Base-by-base conservation (phyloP, 257 asterid species). In the Fraxinus cuspidata region DNA sequence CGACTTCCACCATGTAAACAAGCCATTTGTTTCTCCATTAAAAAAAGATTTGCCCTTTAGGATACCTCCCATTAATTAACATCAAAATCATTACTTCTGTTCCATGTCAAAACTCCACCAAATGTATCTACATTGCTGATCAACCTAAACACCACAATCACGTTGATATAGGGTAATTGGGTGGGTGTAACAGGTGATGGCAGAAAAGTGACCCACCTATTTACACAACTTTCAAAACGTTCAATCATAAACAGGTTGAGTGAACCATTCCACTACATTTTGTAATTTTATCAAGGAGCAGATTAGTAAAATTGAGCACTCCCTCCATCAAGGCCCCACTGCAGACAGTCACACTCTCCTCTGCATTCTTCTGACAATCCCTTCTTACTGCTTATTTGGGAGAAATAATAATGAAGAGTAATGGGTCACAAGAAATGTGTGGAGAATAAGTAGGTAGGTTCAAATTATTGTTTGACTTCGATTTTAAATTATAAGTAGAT, bases 21-120 rank as follows among this genome's bases (percentile, higher is more conserved):
- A 64, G 70, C 37, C 35, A 51, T 40, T 67, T 74, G 49, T 76
- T 72, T 73, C 63, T 44, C 77, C 58, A 28, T n/a, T 23, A 37
- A 60, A 42, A 58, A 65, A 69, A 21, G 18, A 15, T 34, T 34
- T 71, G 35, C 53, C 66, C 2, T 72, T 60, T 73, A 28, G 27
- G 5, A 11, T 37, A 73, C 34, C 9, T 7, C 19, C 23, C 42
- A 65, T 71, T 56, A 65, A 51, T 42, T 27, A 58, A 49, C 72
- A 64, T 63, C 60, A 13, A 63, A 64, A 47, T 12, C 4, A 19
- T 64, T 42, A 71, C 32, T 76, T 7, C 4, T 0, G 13, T 60
- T 21, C 15, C 32, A 9, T 15, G 18, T 25, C 68, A 25, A 10
- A 25, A 23, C 68, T 25, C 32, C 15, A 9, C 68, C 68, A 60